phyloP scores from a whole-genome alignment of 257 asterid genomes.

The Penstemon newberryi region DNA sequence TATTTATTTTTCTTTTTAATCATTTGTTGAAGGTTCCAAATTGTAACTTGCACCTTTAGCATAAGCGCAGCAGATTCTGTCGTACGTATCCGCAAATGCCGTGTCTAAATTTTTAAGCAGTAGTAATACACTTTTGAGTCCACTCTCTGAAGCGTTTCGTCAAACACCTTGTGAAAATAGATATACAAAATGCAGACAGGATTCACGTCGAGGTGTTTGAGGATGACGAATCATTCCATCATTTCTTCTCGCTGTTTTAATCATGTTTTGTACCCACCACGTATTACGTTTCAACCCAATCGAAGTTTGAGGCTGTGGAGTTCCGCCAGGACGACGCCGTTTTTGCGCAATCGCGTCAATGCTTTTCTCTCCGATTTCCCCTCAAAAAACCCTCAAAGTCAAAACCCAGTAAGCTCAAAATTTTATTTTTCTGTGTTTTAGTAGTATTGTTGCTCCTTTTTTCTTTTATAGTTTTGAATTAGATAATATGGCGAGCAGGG shows the following conservation, averaged over 20 bases:
- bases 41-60: too few relatives aligned
- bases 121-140: too few relatives aligned
- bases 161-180: constrained; percentile 27
- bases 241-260: neutral
- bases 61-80: too few relatives aligned
- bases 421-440: neutral
- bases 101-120: too few relatives aligned
- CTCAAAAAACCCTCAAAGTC: constrained; percentile 40
- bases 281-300: too few relatives aligned
- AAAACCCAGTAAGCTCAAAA: constrained; percentile 40
- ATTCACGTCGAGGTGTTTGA: too few relatives aligned
- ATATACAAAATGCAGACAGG: too few relatives aligned
- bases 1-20: too few relatives aligned
- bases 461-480: constrained; percentile 4
- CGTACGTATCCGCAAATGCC: too few relatives aligned
- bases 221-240: neutral
- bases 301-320: constrained; percentile 32
- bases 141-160: constrained; percentile 24
- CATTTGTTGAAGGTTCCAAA: too few relatives aligned
- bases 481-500: constrained; percentile 31
- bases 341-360: constrained; percentile 38
- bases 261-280: too few relatives aligned
- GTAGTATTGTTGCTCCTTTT: neutral
- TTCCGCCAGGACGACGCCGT: constrained; percentile 44
- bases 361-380: constrained; percentile 75